phyloP scores from a whole-genome alignment of 2,329 filamentous ascomycete genomes.

The Ilyonectria sp. region DNA sequence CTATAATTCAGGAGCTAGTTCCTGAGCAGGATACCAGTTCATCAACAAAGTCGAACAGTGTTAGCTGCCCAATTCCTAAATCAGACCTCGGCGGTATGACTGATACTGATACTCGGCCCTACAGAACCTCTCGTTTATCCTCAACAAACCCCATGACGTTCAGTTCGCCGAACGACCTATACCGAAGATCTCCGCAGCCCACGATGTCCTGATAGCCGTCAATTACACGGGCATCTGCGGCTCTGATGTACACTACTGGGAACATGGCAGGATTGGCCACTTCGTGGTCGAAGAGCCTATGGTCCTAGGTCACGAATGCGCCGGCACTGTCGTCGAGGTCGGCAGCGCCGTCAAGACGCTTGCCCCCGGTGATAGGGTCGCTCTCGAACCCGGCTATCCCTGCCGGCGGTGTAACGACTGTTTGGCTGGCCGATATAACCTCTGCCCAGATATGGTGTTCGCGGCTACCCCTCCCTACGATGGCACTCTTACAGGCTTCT shows the following conservation, averaged over 20 bases:
- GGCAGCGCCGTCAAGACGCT: conserved; percentile 75
- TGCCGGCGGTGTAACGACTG: conserved; percentile 85
- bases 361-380: conserved; percentile 82
- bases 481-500: conserved; percentile 90
- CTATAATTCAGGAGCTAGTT: neutral
- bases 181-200: conserved; percentile 4
- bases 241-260: conserved; percentile 18
- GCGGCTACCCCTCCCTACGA: conserved; percentile 92
- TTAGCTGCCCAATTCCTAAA: neutral
- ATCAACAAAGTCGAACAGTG: neutral
- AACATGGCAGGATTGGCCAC: conserved; percentile 9
- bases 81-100: neutral
- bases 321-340: conserved; percentile 81
- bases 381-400: conserved; percentile 90
- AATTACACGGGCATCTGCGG: conserved; percentile 22
- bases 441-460: conserved; percentile 90
- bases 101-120: neutral
- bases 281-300: conserved; percentile 80
- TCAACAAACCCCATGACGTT: conserved; percentile 8
- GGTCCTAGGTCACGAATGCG: conserved; percentile 76
- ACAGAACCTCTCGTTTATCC: conserved; percentile 17
- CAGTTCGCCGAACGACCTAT: conserved; percentile 10
- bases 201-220: conserved; percentile 19
- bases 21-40: neutral
- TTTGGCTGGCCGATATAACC: conserved; percentile 87